Conservation (phyloP, 345 rosid genomes). For the Sapria himalayana region DNA sequence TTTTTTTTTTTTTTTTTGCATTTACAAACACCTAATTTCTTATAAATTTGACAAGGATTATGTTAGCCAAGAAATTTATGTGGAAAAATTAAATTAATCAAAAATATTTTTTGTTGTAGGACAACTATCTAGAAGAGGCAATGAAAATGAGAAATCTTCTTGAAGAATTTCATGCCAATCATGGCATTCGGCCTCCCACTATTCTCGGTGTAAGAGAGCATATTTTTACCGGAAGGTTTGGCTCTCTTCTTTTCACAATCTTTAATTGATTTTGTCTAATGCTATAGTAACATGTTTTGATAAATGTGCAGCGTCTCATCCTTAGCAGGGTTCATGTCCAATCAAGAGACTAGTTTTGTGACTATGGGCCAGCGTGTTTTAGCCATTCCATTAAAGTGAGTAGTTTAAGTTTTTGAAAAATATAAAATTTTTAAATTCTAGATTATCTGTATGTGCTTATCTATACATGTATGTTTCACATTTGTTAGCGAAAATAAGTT, state of each 20-base stretch:
- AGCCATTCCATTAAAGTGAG: conserved; percentile 89
- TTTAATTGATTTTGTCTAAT: conserved; percentile 1
- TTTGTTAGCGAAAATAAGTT: too few species aligned
- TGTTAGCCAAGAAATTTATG: too few species aligned
- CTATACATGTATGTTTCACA: too few species aligned
- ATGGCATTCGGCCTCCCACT: conserved; percentile 88
- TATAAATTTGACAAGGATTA: not conserved
- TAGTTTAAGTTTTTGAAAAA: conserved; percentile 5
- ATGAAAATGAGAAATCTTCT: conserved; percentile 95
- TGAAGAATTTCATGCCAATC: conserved; percentile 74
- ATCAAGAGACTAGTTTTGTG: conserved; percentile 98
- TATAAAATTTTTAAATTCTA: not conserved
- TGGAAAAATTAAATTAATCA: too few species aligned
- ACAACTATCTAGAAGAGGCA: conserved; percentile 95
- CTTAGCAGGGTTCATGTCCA: conserved; percentile 97
- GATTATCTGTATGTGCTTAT: not conserved
- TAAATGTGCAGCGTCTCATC: conserved; percentile 78
- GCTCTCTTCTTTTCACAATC: conserved; percentile 4
- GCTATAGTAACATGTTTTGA: conserved; percentile 8
- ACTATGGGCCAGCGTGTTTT: conserved; percentile 91
- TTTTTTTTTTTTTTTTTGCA: not conserved
- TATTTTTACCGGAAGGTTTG: conserved; percentile 91
- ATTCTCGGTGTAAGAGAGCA: conserved; percentile 94
- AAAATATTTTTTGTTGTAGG: conserved; percentile 26
- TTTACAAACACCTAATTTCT: not conserved